phyloP scores from a whole-genome alignment of 148 eudicot genomes.

The Cornus controversa region DNA sequence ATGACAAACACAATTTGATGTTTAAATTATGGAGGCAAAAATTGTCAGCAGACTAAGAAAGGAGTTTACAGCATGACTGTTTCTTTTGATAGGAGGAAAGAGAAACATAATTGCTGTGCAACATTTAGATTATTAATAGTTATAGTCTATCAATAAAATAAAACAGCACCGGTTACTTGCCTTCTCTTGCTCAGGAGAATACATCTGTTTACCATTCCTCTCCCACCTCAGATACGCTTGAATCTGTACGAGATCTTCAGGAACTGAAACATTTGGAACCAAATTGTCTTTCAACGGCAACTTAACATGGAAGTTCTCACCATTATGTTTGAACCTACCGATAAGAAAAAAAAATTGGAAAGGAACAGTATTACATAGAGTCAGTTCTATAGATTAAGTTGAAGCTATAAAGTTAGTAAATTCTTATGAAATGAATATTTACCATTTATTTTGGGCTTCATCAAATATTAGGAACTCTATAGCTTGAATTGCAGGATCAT shows the following conservation, averaged over 20 bases:
- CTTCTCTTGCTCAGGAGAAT: slow-evolving; percentile 83
- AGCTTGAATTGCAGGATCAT: slow-evolving; percentile 78
- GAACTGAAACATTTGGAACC: slow-evolving; percentile 53
- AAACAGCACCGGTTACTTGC: slow-evolving; percentile 26
- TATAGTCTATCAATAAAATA: neutral
- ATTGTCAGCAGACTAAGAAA: neutral
- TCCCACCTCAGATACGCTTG: slow-evolving; percentile 98
- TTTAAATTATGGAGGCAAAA: neutral
- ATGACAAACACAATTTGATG: neutral
- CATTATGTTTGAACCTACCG: slow-evolving; percentile 81
- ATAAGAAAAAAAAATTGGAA: neutral
- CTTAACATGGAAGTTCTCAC: slow-evolving; percentile 69
- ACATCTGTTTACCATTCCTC: slow-evolving; percentile 90
- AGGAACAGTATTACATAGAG: neutral
- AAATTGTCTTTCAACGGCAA: slow-evolving; percentile 48
- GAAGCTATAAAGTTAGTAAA: neutral
- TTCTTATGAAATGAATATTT: slow-evolving; percentile 1
- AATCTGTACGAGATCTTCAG: slow-evolving; percentile 95
- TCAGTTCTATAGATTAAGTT: neutral
- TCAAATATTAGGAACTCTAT: slow-evolving; percentile 84
- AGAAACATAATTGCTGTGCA: neutral
- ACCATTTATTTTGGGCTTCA: slow-evolving; percentile 86
- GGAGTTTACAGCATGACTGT: neutral
- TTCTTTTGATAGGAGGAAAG: neutral
- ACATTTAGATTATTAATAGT: neutral